Evolutionary conservation across 768 basidiomycete species (phyloP), one percentile per base, ranked within the genome.

Genomic region (Amanita rimosa): DNA sequence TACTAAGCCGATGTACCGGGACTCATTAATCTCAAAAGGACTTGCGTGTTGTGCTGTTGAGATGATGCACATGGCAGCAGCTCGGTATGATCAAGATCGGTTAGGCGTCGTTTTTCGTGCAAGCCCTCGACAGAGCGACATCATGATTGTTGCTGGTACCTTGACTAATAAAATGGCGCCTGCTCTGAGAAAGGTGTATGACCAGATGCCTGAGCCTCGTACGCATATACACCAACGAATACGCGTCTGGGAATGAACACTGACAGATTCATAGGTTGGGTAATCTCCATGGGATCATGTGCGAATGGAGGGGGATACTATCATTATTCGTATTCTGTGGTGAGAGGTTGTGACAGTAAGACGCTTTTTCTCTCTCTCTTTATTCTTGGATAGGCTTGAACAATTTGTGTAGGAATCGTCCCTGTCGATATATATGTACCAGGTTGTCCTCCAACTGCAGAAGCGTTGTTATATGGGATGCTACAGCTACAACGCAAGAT

Each of bases 121-220:
- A n/a, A 91, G 85, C 71, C 96, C 96, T 39, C 85, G 96, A 53
- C 90, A 97, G 70, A 90, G 86, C 52, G 92, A 96, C 61, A 86
- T 96, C 61, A 97, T 97, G 95, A 99, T 99, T 62, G 96, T 99
- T 39, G 95, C 95, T 42, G 96, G 96, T 29, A 99, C 96, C 0
- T 69, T 99, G 58, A 99, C 96, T 53, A 99, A 99, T 73, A 98
- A 99, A 72, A 99, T 99, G 96, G 96, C 94, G 4, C 96, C 96
- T 36, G 95, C 96, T 6, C 64, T 99, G 62, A 78, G 96, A 59
- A 97, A 93, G 66, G 94, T 93, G 48, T 93, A 93, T 59, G 91
- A 94, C 66, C 92, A 99, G 65, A 98, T 98, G 95, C 96, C 96
- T 27, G 93, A 97, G 60, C 96, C 96, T 51, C 79, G 85, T 85